phyloP scores from a whole-genome alignment of 1,284 basidiomycete species.

The Sparassis latifolia region DNA sequence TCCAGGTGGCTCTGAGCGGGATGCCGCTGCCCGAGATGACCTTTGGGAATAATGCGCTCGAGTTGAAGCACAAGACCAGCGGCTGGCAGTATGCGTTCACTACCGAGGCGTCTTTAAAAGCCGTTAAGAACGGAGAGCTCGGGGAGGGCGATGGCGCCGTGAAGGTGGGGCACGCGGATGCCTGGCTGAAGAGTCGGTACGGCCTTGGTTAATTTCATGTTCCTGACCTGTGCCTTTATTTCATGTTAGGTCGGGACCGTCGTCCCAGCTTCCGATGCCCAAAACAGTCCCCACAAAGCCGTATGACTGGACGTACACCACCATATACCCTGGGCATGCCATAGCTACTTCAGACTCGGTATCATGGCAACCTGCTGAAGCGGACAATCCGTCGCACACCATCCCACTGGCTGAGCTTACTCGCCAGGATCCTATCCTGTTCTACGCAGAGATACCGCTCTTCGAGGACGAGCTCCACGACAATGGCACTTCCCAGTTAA shows the following conservation, averaged over 20 bases:
- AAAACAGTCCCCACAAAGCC: constrained; percentile 73
- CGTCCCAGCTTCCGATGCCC: constrained; percentile 62
- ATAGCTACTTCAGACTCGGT: constrained; percentile 15
- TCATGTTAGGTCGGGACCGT: constrained; percentile 50
- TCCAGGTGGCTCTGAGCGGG: constrained; percentile 51
- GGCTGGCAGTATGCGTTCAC: constrained; percentile 68
- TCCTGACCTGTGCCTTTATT: constrained; percentile 2
- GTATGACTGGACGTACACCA: constrained; percentile 99
- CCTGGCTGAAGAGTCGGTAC: constrained; percentile 87
- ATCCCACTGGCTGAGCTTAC: constrained; percentile 83
- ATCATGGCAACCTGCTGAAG: constrained; percentile 48
- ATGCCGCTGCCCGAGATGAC: constrained; percentile 96
- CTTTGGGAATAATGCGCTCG: constrained; percentile 82
- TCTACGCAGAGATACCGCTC: constrained; percentile 88
- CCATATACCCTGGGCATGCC: constrained; percentile 71
- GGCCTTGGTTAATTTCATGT: constrained; percentile 3
- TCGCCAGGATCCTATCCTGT: constrained; percentile 90
- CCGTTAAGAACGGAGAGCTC: constrained; percentile 75
- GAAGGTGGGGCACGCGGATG: constrained; percentile 91
- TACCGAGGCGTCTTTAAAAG: constrained; percentile 62
- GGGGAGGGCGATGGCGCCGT: constrained; percentile 81
- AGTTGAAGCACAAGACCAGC: constrained; percentile 54
- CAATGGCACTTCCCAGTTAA: constrained; percentile 79
- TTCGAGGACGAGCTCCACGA: constrained; percentile 96
- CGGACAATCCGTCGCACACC: constrained; percentile 43